Conservation (phyloP, 2,329 filamentous ascomycete species). For the Amauroascus niger region DNA sequence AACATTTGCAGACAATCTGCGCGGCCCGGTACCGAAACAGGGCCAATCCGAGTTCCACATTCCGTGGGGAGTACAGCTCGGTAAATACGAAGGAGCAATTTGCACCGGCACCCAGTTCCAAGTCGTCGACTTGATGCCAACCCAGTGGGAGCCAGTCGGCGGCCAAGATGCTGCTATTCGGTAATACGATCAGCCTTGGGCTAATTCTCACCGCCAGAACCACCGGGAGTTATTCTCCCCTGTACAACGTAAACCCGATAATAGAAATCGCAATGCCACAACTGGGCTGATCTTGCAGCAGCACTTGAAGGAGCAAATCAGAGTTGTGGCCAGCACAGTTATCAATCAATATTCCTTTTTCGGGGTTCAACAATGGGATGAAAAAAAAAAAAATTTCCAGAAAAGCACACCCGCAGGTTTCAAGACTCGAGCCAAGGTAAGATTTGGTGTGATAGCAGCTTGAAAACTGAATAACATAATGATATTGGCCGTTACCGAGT, state of each 20-base stretch:
- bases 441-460: too few species aligned
- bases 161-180: neutral
- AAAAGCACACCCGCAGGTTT: too few species aligned
- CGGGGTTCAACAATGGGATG: neutral
- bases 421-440: too few species aligned
- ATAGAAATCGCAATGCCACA: neutral
- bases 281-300: neutral
- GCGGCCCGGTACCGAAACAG: neutral
- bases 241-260: conserved; percentile 1
- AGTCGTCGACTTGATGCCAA: conserved; percentile 2
- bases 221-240: neutral
- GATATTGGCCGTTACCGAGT: too few species aligned
- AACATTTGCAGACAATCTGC: neutral
- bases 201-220: conserved; percentile 7
- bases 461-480: too few species aligned
- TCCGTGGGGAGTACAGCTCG: neutral
- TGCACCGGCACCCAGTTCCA: neutral
- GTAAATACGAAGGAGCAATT: conserved; percentile 1
- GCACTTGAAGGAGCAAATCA: neutral
- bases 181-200: neutral
- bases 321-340: neutral
- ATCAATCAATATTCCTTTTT: neutral
- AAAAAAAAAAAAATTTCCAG: neutral
- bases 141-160: conserved; percentile 2
- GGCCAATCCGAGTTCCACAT: neutral